These are phyloP conservation scores for Neurospora sp. DNA, from an alignment of 495 filamentous ascomycete species.

Conservation along the genomic window DNA sequence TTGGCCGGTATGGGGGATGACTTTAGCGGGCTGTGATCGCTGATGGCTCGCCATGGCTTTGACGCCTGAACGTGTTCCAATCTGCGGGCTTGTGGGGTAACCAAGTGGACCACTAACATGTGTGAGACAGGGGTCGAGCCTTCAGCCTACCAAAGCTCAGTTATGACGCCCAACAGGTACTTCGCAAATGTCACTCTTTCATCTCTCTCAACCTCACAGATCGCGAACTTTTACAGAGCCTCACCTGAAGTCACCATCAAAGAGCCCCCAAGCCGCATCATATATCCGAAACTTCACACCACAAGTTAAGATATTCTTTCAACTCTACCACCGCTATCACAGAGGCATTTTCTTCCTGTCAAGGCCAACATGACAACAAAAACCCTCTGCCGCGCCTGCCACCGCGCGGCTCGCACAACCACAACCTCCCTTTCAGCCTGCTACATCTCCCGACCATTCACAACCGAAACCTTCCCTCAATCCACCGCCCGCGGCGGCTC, in stretches of 20 bases:
- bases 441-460: not conserved
- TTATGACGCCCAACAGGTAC: not conserved
- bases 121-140: not conserved
- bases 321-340: not conserved
- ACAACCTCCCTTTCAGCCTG: not conserved
- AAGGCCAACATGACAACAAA: not conserved
- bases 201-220: not conserved
- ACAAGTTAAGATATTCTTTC: not conserved
- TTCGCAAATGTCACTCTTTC: not conserved
- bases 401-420: not conserved
- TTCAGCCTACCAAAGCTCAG: not conserved
- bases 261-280: not conserved
- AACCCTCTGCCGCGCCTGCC: not conserved
- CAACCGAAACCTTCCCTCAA: slow-evolving; percentile 1
- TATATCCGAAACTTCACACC: not conserved
- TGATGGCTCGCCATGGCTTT: not conserved
- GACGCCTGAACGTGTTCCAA: not conserved
- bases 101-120: not conserved
- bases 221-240: not conserved
- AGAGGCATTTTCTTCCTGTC: not conserved
- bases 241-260: not conserved
- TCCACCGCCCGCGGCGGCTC: slow-evolving; percentile 7
- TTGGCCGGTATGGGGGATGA: not conserved
- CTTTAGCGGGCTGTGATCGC: not conserved
- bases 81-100: not conserved